phyloP scores from a whole-genome alignment of 331 rosid genomes.

The Quercus tomentella region DNA sequence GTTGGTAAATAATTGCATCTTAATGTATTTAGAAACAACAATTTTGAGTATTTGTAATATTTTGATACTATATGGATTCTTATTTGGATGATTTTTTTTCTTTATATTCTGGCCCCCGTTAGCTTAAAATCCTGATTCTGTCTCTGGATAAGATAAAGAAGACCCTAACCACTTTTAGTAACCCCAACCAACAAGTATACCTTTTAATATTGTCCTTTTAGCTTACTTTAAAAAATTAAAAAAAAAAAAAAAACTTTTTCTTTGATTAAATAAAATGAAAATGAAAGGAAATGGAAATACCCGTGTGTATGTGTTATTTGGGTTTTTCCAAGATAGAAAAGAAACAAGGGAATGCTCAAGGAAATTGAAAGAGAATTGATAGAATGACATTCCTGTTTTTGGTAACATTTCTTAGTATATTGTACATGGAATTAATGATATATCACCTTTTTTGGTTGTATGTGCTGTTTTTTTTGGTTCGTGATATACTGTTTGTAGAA shows the following conservation, averaged over 20 bases:
- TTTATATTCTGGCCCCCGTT: no score
- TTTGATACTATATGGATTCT: no score
- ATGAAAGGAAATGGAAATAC: neutral
- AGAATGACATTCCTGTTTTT: conserved; percentile 8
- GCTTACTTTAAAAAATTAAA: neutral
- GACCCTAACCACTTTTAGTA: neutral
- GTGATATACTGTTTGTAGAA: neutral
- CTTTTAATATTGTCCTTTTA: neutral
- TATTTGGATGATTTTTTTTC: no score
- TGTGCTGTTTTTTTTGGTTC: neutral
- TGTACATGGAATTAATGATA: conserved; percentile 1
- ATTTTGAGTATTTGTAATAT: no score
- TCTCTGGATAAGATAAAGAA: neutral
- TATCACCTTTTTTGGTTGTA: neutral
- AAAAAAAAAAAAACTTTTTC: neutral
- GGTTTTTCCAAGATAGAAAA: neutral
- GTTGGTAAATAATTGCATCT: no score
- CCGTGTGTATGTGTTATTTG: neutral
- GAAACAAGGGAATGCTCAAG: neutral
- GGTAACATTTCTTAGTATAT: neutral
- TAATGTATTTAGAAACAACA: no score
- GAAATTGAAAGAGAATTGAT: neutral
- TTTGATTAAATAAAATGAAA: neutral
- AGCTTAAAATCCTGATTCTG: no score
- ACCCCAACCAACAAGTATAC: neutral